A percentile compares a stretch with the other conserved stretches of the same genome.
These are phyloP conservation scores for Knoxia roxburghii DNA, from an alignment of 257 asterid genomes.

Conservation along the genomic window DNA sequence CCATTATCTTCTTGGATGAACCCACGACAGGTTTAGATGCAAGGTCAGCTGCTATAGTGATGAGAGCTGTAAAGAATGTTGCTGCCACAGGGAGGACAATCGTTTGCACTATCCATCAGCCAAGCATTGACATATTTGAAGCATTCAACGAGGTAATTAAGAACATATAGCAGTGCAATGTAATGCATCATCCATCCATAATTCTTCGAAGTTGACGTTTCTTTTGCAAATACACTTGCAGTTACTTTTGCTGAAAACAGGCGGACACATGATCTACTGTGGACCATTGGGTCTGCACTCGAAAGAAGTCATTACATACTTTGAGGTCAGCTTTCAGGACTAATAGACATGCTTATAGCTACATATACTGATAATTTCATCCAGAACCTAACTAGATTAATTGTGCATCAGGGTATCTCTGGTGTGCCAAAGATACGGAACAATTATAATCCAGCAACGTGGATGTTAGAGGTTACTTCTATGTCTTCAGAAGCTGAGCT, in stretches of 20 bases:
- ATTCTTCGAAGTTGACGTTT: not conserved
- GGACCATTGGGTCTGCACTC: constrained; percentile 57
- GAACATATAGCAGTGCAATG: not conserved
- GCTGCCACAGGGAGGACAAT: constrained; percentile 53
- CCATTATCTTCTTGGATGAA: constrained; percentile 55
- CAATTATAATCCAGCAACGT: constrained; percentile 58
- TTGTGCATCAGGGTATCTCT: constrained; percentile 27
- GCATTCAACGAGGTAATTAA: constrained; percentile 33
- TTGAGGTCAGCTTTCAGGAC: constrained; percentile 42
- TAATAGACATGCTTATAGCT: not conserved
- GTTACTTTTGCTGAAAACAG: constrained; percentile 47
- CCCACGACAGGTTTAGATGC: constrained; percentile 65
- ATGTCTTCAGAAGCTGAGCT: constrained; percentile 54
- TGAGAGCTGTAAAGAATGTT: constrained; percentile 56
- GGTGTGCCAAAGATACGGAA: constrained; percentile 44
- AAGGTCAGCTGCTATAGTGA: constrained; percentile 57
- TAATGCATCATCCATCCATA: not conserved
- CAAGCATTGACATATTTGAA: constrained; percentile 56
- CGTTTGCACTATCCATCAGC: constrained; percentile 64
- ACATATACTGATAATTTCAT: not conserved
- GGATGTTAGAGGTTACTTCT: constrained; percentile 61
- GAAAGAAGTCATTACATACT: constrained; percentile 41
- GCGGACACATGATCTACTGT: constrained; percentile 51
- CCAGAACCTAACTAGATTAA: not conserved
- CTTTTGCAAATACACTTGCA: constrained; percentile 17